These are phyloP conservation scores for Aquilaria yunnanensis DNA, from an alignment of 345 rosid genomes.

Conservation along the genomic window DNA sequence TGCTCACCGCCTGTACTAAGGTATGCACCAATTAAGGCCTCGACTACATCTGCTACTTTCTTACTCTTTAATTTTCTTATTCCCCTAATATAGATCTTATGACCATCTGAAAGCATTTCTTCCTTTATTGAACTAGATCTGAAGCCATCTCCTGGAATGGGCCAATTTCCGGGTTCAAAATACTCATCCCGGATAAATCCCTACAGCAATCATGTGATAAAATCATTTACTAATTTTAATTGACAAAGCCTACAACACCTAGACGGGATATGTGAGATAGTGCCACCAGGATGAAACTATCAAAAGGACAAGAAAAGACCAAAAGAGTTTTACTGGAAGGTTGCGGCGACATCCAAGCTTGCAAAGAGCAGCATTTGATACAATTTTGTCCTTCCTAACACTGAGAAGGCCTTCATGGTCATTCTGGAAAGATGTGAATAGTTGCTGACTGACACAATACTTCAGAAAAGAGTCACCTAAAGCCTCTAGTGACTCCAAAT, in stretches of 20 bases:
- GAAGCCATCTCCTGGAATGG: constrained; percentile 55
- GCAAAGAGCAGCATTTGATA: constrained; percentile 69
- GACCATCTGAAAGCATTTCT: constrained; percentile 24
- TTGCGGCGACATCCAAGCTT: constrained; percentile 59
- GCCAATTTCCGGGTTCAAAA: constrained; percentile 73
- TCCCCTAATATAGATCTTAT: constrained; percentile 37
- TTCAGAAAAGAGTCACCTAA: constrained; percentile 94
- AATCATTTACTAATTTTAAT: neutral
- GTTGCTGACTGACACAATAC: constrained; percentile 70
- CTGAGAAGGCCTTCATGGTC: constrained; percentile 85
- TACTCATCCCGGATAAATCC: constrained; percentile 72
- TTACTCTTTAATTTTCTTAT: constrained; percentile 48
- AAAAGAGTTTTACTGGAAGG: constrained; percentile 50
- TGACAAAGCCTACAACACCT: neutral
- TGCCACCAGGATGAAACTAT: neutral
- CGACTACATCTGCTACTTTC: constrained; percentile 78
- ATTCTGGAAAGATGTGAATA: constrained; percentile 43
- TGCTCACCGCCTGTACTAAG: constrained; percentile 69
- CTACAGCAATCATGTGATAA: constrained; percentile 25
- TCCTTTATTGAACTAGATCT: constrained; percentile 27
- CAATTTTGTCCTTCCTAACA: constrained; percentile 46
- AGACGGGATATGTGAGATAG: neutral
- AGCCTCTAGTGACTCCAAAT: constrained; percentile 86
- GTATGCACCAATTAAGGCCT: constrained; percentile 82
- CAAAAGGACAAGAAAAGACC: neutral